Evolutionary conservation across 2,329 filamentous ascomycete genomes (phyloP).

Genomic region (Xylaria sp.): DNA sequence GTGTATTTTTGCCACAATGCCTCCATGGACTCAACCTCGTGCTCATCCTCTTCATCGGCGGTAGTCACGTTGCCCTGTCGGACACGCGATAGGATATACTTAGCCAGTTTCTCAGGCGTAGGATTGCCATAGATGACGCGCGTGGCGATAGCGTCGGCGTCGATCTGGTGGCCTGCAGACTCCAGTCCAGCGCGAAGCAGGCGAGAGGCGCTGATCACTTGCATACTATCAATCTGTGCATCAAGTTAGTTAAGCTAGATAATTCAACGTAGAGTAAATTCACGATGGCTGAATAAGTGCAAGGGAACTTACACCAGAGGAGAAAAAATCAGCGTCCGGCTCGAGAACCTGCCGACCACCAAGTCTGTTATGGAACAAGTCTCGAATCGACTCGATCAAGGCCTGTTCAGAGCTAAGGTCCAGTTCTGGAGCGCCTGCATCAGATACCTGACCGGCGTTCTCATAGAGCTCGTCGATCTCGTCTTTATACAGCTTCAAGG

Average conservation of each 20-base stretch:
- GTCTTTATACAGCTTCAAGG: constrained; percentile 48
- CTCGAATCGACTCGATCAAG: constrained; percentile 40
- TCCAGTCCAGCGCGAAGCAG: constrained; percentile 45
- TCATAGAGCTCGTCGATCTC: constrained; percentile 52
- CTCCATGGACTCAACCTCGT: constrained; percentile 42
- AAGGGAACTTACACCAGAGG: constrained; percentile 38
- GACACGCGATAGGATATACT: constrained; percentile 42
- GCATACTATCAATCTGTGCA: constrained; percentile 46
- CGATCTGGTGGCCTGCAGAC: constrained; percentile 41
- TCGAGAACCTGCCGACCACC: constrained; percentile 37
- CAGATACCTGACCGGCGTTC: constrained; percentile 22
- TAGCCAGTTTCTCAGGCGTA: constrained; percentile 43
- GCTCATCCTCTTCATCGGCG: background rate
- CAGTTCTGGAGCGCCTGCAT: constrained; percentile 34
- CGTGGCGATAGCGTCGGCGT: constrained; percentile 45
- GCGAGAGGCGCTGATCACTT: constrained; percentile 47
- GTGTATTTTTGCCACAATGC: constrained; percentile 46
- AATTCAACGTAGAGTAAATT: background rate
- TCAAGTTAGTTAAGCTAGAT: constrained; percentile 6
- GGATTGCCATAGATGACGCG: constrained; percentile 49
- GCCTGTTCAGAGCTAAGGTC: constrained; percentile 40
- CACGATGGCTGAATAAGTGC: background rate
- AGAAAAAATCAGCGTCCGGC: constrained; percentile 47
- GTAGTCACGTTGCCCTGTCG: constrained; percentile 18
- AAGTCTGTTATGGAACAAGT: constrained; percentile 40